Conservation (phyloP, 1,284 basidiomycete species). For the Paramarasmius palmivorus region DNA sequence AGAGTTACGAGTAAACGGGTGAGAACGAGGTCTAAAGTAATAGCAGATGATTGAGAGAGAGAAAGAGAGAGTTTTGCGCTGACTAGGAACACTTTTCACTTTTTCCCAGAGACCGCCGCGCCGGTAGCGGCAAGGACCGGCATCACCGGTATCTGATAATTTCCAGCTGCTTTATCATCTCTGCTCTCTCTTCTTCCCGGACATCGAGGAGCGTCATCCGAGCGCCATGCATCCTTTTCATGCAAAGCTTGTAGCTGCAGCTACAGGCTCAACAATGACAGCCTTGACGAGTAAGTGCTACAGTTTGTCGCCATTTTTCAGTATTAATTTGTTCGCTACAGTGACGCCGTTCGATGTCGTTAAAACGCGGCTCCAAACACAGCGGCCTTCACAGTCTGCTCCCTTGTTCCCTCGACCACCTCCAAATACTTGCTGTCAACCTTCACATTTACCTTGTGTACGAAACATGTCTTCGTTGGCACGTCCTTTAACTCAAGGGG, state of each 20-base stretch:
- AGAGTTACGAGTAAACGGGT: neutral
- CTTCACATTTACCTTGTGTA: slow-evolving; percentile 59
- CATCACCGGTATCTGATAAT: too few relatives aligned
- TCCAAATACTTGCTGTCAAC: slow-evolving; percentile 68
- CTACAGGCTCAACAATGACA: slow-evolving; percentile 79
- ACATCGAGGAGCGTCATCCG: slow-evolving; percentile 5
- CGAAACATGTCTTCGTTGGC: slow-evolving; percentile 76
- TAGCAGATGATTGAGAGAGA: neutral
- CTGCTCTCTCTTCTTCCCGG: neutral
- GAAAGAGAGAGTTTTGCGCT: neutral
- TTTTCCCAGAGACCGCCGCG: too few relatives aligned
- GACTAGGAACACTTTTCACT: too few relatives aligned
- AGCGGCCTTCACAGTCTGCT: slow-evolving; percentile 51
- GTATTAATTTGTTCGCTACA: slow-evolving; percentile 31
- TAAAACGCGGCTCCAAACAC: slow-evolving; percentile 90
- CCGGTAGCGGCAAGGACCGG: too few relatives aligned
- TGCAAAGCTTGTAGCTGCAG: slow-evolving; percentile 81
- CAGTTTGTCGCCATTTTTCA: slow-evolving; percentile 3
- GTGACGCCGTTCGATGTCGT: slow-evolving; percentile 96
- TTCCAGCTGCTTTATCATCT: neutral
- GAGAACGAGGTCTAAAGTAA: neutral
- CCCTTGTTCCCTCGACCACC: slow-evolving; percentile 49
- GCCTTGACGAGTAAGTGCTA: slow-evolving; percentile 74
- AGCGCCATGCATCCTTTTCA: slow-evolving; percentile 68
- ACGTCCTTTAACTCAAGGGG: slow-evolving; percentile 50